Evolutionary conservation across 768 basidiomycete genomes (phyloP), one percentile per base, ranked within the genome.

Genomic region (Lentinula sp.): DNA sequence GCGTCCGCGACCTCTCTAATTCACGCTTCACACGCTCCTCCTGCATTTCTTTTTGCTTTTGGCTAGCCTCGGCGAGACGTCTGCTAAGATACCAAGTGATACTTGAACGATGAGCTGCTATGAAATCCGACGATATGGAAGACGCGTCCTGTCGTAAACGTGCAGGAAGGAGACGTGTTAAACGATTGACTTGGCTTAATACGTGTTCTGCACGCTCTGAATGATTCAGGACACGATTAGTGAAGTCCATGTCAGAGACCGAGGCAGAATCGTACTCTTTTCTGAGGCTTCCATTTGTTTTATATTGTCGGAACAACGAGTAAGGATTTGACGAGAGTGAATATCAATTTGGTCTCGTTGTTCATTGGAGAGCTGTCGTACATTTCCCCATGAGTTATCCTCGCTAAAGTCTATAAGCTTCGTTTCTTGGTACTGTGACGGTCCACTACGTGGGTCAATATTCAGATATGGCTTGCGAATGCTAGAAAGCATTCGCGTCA

Each of bases 281-380:
- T 98, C 97, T 31, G 92, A 74, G 43, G 80, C 78, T 70, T 98
- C 97, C 83, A 99, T 85, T 71, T 89, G 85, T 66, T 86, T 88
- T 7, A 98, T 89, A 65, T 91, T 79, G 64, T 95, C 91, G 35
- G 92, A 85, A 75, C 94, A 97, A 57, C 88, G 84, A 54, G 86
- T 82, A 53, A 98, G 78, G 59, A 97, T 88, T 67, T 93, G 82
- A 65, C 90, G 87, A 35, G 93, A 89, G 70, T 96, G 91, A 62
- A 95, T 75, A 79, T 99, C 97, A 57, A 99, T 91, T 75, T 97
- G 93, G 74, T 98, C 95, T 63, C 95, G 81, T 71, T 99, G 95
- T 64, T 92, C 86, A 69, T 98, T 95, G 8, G 86, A 85, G 5
- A 99, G 81, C 67, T 87, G 77, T 63, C 83, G 84, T 56, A 92